Evolutionary conservation across 768 basidiomycete species (phyloP).

Genomic region (Amanita jacksonii): DNA sequence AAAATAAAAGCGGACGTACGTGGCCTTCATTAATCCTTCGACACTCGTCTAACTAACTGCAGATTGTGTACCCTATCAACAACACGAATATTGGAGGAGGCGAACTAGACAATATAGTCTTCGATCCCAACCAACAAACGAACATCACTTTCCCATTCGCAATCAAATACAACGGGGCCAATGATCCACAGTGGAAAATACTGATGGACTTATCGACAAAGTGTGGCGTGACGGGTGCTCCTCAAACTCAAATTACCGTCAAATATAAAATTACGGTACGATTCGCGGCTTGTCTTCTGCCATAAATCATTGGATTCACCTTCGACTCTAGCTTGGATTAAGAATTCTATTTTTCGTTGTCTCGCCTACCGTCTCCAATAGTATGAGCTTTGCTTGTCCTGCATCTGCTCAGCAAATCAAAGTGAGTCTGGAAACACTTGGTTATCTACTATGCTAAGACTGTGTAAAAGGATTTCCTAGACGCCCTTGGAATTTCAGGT

Average conservation of each 20-base stretch:
- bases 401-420: slow-evolving; percentile 21
- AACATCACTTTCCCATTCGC: slow-evolving; percentile 72
- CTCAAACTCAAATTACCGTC: slow-evolving; percentile 42
- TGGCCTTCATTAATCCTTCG: background rate
- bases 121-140: slow-evolving; percentile 44
- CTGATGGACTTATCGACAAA: slow-evolving; percentile 53
- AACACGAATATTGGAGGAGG: slow-evolving; percentile 63
- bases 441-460: slow-evolving; percentile 1
- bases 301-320: slow-evolving; percentile 1
- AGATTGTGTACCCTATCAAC: slow-evolving; percentile 74
- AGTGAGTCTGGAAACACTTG: slow-evolving; percentile 3
- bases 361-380: slow-evolving; percentile 55
- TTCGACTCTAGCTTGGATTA: slow-evolving; percentile 42
- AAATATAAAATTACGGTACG: slow-evolving; percentile 60
- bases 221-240: slow-evolving; percentile 44
- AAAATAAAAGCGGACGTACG: slow-evolving; percentile 53
- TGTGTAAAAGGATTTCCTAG: slow-evolving; percentile 1
- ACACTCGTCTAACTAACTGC: background rate
- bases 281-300: slow-evolving; percentile 9
- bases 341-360: slow-evolving; percentile 56
- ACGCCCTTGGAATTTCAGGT: slow-evolving; percentile 2
- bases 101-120: slow-evolving; percentile 31
- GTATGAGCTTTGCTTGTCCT: slow-evolving; percentile 58
- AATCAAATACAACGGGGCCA: slow-evolving; percentile 46
- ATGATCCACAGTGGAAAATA: slow-evolving; percentile 43